Percentiles rank a stretch among this genome's conserved stretches.
Evolutionary conservation across 2,329 filamentous ascomycete species (phyloP).

Genomic region (Scortechinia acanthostroma): DNA sequence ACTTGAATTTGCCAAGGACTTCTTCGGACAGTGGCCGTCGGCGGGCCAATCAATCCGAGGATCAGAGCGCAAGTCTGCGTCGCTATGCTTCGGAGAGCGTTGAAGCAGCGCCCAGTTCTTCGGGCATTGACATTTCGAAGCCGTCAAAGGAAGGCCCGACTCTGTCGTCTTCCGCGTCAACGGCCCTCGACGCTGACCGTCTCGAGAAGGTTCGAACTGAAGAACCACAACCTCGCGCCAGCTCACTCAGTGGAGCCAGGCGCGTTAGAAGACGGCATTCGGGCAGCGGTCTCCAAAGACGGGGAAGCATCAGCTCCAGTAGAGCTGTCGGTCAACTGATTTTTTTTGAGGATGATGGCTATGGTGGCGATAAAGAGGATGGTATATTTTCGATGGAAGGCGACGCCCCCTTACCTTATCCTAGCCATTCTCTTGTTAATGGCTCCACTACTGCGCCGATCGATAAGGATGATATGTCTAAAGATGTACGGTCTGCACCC

Average conservation of each 20-base stretch:
- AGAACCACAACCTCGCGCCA: conserved; percentile 14
- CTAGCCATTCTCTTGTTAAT: not conserved
- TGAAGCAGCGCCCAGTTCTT: not conserved
- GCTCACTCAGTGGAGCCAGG: conserved; percentile 11
- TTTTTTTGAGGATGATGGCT: conserved; percentile 57
- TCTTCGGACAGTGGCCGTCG: conserved; percentile 22
- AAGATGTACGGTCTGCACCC: not conserved
- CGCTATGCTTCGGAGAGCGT: not conserved
- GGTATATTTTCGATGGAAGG: conserved; percentile 67
- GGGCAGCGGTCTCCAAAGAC: conserved; percentile 50
- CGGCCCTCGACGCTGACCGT: conserved; percentile 5
- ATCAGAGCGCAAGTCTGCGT: not conserved
- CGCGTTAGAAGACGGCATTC: conserved; percentile 45
- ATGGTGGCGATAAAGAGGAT: conserved; percentile 55
- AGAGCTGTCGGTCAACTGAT: conserved; percentile 41
- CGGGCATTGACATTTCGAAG: not conserved
- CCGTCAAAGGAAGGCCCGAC: conserved; percentile 9
- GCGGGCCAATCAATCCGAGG: conserved; percentile 7
- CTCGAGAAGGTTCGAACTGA: conserved; percentile 16
- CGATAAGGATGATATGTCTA: not conserved
- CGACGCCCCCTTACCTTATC: conserved; percentile 13
- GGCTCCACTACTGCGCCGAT: no score
- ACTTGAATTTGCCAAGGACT: conserved; percentile 7
- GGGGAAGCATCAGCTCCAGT: conserved; percentile 39
- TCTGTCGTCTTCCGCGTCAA: conserved; percentile 8